Evolutionary conservation across 2,329 filamentous ascomycete species (phyloP).

Genomic region (Trichoderma arundinaceum): DNA sequence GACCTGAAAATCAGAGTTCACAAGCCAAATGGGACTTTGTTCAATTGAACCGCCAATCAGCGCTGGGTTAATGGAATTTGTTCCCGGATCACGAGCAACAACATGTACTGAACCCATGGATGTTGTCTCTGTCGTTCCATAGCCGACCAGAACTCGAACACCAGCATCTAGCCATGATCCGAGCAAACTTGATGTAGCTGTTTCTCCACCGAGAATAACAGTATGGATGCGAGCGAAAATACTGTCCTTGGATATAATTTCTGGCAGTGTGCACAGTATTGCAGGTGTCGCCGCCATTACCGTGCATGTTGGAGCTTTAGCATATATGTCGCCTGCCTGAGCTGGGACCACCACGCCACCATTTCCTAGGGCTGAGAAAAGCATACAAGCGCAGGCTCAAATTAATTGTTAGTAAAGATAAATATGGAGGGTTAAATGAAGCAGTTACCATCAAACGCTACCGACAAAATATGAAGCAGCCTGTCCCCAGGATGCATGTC

Average conservation of each 20-base stretch:
- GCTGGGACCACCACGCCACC: constrained; percentile 26
- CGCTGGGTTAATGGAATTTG: constrained; percentile 7
- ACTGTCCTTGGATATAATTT: background rate
- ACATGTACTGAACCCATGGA: constrained; percentile 23
- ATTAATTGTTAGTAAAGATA: background rate
- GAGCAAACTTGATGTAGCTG: constrained; percentile 13
- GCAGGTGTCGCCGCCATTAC: constrained; percentile 28
- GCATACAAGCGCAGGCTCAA: constrained; percentile 29
- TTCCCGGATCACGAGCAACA: constrained; percentile 6
- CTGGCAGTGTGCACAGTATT: constrained; percentile 5
- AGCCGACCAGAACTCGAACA: constrained; percentile 21
- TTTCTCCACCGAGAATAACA: constrained; percentile 24
- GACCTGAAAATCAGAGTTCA: background rate
- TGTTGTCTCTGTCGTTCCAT: constrained; percentile 28
- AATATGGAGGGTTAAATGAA: background rate
- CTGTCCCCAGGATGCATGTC: constrained; percentile 24
- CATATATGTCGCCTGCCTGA: constrained; percentile 20
- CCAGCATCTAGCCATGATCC: constrained; percentile 17
- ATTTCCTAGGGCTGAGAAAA: constrained; percentile 25
- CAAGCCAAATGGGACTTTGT: constrained; percentile 5
- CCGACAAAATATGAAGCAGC: constrained; percentile 27
- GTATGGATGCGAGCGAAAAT: constrained; percentile 8
- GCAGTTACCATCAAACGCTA: constrained; percentile 26
- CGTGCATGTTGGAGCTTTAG: constrained; percentile 26
- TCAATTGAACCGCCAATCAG: constrained; percentile 17